Conservation (phyloP, 177 flowering plant genomes). For the Vitis hybrid region DNA sequence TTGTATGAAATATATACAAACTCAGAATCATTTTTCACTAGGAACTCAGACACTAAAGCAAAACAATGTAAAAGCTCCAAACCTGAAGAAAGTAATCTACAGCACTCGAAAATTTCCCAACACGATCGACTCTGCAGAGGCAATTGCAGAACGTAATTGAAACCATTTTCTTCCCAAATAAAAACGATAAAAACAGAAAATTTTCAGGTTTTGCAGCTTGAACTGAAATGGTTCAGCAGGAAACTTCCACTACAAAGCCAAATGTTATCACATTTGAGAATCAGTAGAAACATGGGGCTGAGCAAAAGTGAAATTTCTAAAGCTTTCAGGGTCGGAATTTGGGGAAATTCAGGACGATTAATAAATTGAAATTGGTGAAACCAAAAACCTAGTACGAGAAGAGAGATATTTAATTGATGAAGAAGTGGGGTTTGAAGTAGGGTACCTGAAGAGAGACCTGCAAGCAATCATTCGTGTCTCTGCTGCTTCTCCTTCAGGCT, state of each 20-base stretch:
- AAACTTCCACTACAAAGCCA: no score
- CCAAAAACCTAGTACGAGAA: no score
- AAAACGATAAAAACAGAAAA: not conserved
- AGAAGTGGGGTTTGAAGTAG: not conserved
- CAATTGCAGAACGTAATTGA: not conserved
- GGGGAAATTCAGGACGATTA: no score
- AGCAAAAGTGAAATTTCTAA: no score
- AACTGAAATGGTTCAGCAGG: no score
- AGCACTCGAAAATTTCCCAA: conserved; percentile 24
- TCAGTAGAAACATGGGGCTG: no score
- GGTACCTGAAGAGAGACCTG: conserved; percentile 30
- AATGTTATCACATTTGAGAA: no score
- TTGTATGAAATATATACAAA: not conserved
- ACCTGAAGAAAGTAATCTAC: conserved; percentile 30
- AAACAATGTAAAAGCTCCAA: conserved; percentile 1
- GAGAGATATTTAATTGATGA: not conserved
- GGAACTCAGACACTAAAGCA: not conserved
- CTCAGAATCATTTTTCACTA: not conserved
- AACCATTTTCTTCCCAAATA: not conserved
- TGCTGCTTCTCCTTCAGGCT: not conserved
- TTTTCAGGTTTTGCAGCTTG: not conserved
- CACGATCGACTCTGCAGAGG: conserved; percentile 29
- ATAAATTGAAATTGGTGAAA: no score
- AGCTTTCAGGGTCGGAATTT: no score
- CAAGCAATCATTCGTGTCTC: conserved; percentile 20